Percentiles rank a stretch among this genome's conserved stretches.
These are phyloP conservation scores for Coniochaeta prunicola DNA, from an alignment of 2,329 filamentous ascomycete genomes.

Conservation along the genomic window DNA sequence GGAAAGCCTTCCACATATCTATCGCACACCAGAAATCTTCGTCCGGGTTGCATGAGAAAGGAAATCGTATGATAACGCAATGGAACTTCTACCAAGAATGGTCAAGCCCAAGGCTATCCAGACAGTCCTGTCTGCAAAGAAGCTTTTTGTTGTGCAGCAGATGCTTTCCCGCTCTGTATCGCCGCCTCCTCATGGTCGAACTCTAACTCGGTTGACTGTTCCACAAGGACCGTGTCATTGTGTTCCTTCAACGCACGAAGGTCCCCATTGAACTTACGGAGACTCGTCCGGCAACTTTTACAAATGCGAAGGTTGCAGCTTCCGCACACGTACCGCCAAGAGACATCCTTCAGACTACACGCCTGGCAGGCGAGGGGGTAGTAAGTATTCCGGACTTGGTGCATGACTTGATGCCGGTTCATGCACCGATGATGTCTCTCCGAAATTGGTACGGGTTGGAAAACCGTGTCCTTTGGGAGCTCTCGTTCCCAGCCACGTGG, in stretches of 20 bases:
- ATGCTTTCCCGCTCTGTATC: not conserved
- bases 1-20: not conserved
- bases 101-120: not conserved
- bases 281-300: constrained; percentile 33
- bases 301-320: constrained; percentile 48
- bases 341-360: constrained; percentile 27
- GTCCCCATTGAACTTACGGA: constrained; percentile 34
- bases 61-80: too few species aligned
- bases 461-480: constrained; percentile 26
- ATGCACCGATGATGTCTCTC: constrained; percentile 37
- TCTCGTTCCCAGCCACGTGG: constrained; percentile 18
- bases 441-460: constrained; percentile 32
- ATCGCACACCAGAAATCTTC: not conserved
- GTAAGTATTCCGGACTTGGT: constrained; percentile 36
- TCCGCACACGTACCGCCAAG: constrained; percentile 37
- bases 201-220: not conserved
- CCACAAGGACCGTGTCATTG: constrained; percentile 12
- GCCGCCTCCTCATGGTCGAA: not conserved
- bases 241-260: constrained; percentile 33
- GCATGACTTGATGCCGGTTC: constrained; percentile 39
- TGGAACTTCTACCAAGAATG: not conserved
- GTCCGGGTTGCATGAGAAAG: not conserved
- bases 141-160: not conserved
- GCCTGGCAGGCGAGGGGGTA: constrained; percentile 48
- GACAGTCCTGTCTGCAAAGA: not conserved